Base-by-base conservation (phyloP, 371 early-diverging fungal genomes). In the Mortierella sp. region DNA sequence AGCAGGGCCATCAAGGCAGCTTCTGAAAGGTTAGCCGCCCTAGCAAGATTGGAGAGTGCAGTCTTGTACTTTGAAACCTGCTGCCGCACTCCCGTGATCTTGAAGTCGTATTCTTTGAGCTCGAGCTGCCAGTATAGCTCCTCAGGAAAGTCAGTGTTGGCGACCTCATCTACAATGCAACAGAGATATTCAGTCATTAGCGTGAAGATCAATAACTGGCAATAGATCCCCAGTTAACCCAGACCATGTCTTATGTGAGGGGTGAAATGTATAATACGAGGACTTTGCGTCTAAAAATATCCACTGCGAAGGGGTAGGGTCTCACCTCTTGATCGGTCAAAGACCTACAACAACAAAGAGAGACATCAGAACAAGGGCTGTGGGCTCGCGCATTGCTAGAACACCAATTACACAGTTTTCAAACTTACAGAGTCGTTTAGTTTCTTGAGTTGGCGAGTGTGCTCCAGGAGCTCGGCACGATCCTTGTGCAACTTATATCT, bases 321-420 rank as follows among this genome's bases (percentile, higher is more conserved):
- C 53, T 39, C 41, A 73, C 75, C 75, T 68, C 67, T 67, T 6
- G 75, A 75, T 8, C 75, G 75, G n/a, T 75, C 75, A 64, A 75
- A 75, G 41, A 73, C 66, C 72, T 72, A 19, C 12, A 27, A 19
- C 6, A 56, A 44, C 14, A 30, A 52, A n/a, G 6, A 19, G 47
- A 26, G 24, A 7, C 1, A 12, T 17, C 24, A n/a, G 34, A 0
- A 17, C 4, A 5, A 30, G 14, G 12, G 9, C 12, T 1, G 34
- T 21, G n/a, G 9, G 6, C 37, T 37, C 37, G 14, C 14, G 37
- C 37, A 37, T 37, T 8, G 9, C 2, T 24, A 41, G 8, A 3
- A 19, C 3, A 7, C 34, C 37, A 34, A 34, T 34, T 14, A 14
- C 37, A 34, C 37, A 34, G 37, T 4, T 34, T 34, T 34, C 14